Conservation (phyloP, 148 eudicot genomes). For the Polygonum aviculare region DNA sequence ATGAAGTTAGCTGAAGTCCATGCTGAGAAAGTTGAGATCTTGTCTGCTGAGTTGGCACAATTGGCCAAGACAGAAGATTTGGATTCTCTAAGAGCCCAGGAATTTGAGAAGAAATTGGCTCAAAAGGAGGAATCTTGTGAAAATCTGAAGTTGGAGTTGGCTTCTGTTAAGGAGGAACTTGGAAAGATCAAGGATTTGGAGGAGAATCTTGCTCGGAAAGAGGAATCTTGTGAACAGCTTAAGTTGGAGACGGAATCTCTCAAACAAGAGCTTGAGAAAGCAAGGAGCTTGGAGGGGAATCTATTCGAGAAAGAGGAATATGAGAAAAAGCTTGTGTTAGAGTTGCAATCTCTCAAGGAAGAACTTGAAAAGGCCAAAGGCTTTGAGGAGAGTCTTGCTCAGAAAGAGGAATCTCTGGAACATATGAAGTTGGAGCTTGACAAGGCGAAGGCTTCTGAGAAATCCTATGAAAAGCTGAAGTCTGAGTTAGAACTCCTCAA, state of each 20-base stretch:
- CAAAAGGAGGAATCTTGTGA: constrained; percentile 48
- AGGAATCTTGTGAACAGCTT: constrained; percentile 11
- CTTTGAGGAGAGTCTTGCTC: constrained; percentile 39
- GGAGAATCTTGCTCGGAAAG: constrained; percentile 17
- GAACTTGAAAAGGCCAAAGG: constrained; percentile 49
- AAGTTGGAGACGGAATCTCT: constrained; percentile 24
- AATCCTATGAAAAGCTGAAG: constrained; percentile 17
- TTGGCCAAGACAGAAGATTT: constrained; percentile 44
- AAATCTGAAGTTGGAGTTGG: constrained; percentile 48
- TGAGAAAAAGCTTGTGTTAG: constrained; percentile 15
- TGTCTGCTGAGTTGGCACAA: constrained; percentile 57
- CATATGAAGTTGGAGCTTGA: constrained; percentile 42
- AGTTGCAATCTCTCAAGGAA: constrained; percentile 48
- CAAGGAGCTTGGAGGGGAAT: constrained; percentile 30
- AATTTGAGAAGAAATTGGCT: constrained; percentile 36
- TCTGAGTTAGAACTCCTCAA: constrained; percentile 15
- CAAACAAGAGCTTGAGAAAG: constrained; percentile 42
- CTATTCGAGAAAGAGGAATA: constrained; percentile 18
- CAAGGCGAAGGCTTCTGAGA: constrained; percentile 35
- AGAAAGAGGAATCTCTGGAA: constrained; percentile 47
- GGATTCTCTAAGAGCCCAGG: constrained; percentile 35
- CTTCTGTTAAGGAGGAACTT: constrained; percentile 42
- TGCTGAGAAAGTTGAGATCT: constrained; percentile 52
- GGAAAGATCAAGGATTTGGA: constrained; percentile 43
- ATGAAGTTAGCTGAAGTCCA: constrained; percentile 75